Conservation (phyloP, 1,284 basidiomycete genomes). For the Coniferiporia weirii region DNA sequence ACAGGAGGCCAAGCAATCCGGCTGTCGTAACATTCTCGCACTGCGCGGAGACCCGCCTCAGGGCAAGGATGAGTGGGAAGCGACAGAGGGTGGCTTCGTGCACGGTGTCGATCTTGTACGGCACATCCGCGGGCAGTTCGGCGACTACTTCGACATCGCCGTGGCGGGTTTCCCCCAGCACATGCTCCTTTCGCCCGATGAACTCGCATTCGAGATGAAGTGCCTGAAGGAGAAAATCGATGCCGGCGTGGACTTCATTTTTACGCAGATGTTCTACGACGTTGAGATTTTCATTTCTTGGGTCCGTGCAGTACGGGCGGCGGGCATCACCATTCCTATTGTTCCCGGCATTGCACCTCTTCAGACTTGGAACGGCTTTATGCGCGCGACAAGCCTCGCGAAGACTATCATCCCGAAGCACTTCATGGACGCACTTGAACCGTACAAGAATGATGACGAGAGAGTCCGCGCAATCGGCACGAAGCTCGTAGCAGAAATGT, state of each 20-base stretch:
- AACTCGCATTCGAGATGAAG: conserved; percentile 79
- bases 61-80: conserved; percentile 87
- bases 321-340: conserved; percentile 91
- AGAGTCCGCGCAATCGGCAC: conserved; percentile 86
- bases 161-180: conserved; percentile 88
- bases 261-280: conserved; percentile 97
- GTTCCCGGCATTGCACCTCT: conserved; percentile 97
- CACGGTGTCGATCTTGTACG: conserved; percentile 88
- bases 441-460: conserved; percentile 89
- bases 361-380: conserved; percentile 97
- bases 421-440: conserved; percentile 80
- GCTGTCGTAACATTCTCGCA: conserved; percentile 94
- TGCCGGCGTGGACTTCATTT: conserved; percentile 85
- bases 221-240: conserved; percentile 88
- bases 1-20: conserved; percentile 86
- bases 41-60: conserved; percentile 90
- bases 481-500: conserved; percentile 86
- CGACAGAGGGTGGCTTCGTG: conserved; percentile 82
- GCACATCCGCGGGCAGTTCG: conserved; percentile 79
- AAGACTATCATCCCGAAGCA: conserved; percentile 78
- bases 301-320: conserved; percentile 78
- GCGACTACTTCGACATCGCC: conserved; percentile 91
- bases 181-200: conserved; percentile 57
- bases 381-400: conserved; percentile 86
- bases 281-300: conserved; percentile 80